Evolutionary conservation across 2,329 filamentous ascomycete genomes (phyloP).

Genomic region (Botrytis hyacinthi): DNA sequence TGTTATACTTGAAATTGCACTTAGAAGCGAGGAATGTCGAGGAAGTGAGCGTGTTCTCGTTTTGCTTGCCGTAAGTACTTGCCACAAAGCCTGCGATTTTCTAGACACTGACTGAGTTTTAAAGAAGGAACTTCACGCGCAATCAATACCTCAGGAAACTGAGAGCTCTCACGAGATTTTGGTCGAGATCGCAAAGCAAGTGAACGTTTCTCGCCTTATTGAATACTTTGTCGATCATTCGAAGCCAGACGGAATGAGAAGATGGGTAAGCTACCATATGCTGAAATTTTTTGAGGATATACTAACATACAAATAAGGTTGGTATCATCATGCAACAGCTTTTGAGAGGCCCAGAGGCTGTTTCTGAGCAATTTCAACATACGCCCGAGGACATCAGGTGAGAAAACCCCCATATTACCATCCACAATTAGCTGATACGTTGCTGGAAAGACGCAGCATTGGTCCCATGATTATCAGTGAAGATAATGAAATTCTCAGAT

Average conservation of each 20-base stretch:
- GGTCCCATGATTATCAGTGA: slow-evolving; percentile 31
- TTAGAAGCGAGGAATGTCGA: slow-evolving; percentile 28
- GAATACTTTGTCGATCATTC: slow-evolving; percentile 27
- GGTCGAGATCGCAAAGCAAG: not conserved
- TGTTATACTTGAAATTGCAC: slow-evolving; percentile 26
- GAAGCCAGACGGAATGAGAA: slow-evolving; percentile 25
- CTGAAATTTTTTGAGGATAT: not conserved
- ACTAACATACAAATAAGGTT: slow-evolving; percentile 24
- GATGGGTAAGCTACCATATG: slow-evolving; percentile 32
- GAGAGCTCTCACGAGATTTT: not conserved
- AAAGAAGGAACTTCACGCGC: slow-evolving; percentile 27
- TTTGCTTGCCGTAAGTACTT: slow-evolving; percentile 33
- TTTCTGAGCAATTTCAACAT: slow-evolving; percentile 25
- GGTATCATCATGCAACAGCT: slow-evolving; percentile 36
- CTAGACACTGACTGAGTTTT: slow-evolving; percentile 1
- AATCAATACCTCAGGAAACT: not conserved
- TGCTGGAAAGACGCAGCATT: slow-evolving; percentile 26
- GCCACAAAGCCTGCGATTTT: not conserved
- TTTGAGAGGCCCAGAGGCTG: slow-evolving; percentile 25
- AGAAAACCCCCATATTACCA: slow-evolving; percentile 13
- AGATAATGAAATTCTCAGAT: slow-evolving; percentile 31
- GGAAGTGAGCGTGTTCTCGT: slow-evolving; percentile 32
- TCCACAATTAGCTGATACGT: not conserved
- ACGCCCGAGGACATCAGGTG: slow-evolving; percentile 31
- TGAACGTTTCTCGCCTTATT: slow-evolving; percentile 18